Conservation (phyloP, 2,329 filamentous ascomycete genomes). For the Fusarium sp. region DNA sequence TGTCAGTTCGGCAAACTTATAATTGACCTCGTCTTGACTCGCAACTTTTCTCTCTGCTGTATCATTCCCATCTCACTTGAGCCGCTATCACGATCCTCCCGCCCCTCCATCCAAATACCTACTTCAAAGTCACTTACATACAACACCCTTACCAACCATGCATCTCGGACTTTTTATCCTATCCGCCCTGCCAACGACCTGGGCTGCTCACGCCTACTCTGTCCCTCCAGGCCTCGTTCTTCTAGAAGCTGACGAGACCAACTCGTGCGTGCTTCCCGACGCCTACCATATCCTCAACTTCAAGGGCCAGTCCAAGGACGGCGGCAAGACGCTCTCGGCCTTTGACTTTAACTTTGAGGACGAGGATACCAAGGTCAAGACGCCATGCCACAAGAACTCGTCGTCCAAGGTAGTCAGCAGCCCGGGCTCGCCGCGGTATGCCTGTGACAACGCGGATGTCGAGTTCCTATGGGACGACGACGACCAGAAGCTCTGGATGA, state of each 20-base stretch:
- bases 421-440: slow-evolving; percentile 48
- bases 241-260: slow-evolving; percentile 37
- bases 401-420: slow-evolving; percentile 47
- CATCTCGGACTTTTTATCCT: slow-evolving; percentile 33
- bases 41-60: slow-evolving; percentile 2
- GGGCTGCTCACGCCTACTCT: slow-evolving; percentile 41
- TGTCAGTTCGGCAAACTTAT: slow-evolving; percentile 21
- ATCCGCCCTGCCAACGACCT: slow-evolving; percentile 36
- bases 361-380: slow-evolving; percentile 50
- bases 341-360: slow-evolving; percentile 55
- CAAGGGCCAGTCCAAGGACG: slow-evolving; percentile 46
- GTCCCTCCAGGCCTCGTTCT: slow-evolving; percentile 41
- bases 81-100: background rate
- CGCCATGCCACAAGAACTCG: slow-evolving; percentile 55
- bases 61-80: background rate
- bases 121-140: background rate
- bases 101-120: background rate
- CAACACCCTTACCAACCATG: slow-evolving; percentile 27
- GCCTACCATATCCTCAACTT: slow-evolving; percentile 53
- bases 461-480: slow-evolving; percentile 54
- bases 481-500: slow-evolving; percentile 49
- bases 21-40: slow-evolving; percentile 17
- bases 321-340: slow-evolving; percentile 44
- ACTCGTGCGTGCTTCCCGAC: slow-evolving; percentile 50
- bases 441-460: slow-evolving; percentile 53